Evolutionary conservation across 805 yeast genomes (phyloP).

Genomic region (Candida endomychidarum): DNA sequence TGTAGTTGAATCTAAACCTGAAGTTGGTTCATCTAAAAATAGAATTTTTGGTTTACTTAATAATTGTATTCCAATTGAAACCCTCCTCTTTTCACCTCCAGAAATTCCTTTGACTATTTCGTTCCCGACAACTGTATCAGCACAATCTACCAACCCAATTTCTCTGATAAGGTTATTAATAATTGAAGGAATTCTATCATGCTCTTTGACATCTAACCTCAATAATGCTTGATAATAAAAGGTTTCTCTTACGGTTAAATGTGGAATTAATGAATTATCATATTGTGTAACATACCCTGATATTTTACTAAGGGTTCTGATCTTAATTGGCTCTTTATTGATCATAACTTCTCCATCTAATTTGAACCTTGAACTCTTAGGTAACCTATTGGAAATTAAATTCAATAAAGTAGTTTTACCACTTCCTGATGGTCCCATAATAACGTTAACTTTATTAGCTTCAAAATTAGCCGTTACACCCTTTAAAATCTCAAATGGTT

Average conservation of each 20-base stretch:
- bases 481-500: slow-evolving; percentile 20
- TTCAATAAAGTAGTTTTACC: slow-evolving; percentile 45
- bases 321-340: slow-evolving; percentile 27
- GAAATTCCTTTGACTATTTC: slow-evolving; percentile 40
- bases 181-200: slow-evolving; percentile 42
- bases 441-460: slow-evolving; percentile 37
- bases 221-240: slow-evolving; percentile 68
- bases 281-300: slow-evolving; percentile 83
- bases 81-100: slow-evolving; percentile 71
- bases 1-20: slow-evolving; percentile 82
- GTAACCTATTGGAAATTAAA: slow-evolving; percentile 50
- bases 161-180: slow-evolving; percentile 61
- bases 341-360: slow-evolving; percentile 27
- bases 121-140: slow-evolving; percentile 56
- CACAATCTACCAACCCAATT: slow-evolving; percentile 73
- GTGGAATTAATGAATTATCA: slow-evolving; percentile 68
- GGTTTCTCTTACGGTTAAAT: slow-evolving; percentile 77
- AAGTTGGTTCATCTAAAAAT: slow-evolving; percentile 84
- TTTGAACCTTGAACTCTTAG: slow-evolving; percentile 17
- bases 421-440: slow-evolving; percentile 49
- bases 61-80: slow-evolving; percentile 78
- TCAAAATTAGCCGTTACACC: slow-evolving; percentile 30
- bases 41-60: slow-evolving; percentile 69
- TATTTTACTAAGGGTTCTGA: slow-evolving; percentile 25
- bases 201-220: slow-evolving; percentile 49